Base-by-base conservation (phyloP, 805 yeast genomes). In the Kuraishia ogatae region DNA sequence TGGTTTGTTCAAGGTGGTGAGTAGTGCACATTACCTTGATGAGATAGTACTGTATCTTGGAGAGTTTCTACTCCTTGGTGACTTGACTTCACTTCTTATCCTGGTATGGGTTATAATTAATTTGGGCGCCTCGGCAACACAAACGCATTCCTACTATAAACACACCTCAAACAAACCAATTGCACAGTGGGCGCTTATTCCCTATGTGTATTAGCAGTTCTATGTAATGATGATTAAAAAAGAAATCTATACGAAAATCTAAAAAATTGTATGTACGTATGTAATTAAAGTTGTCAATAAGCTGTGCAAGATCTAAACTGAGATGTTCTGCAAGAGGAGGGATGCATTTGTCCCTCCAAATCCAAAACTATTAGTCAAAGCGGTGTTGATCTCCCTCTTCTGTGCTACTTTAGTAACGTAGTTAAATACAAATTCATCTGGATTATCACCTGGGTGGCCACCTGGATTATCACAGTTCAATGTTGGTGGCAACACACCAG, bases 271-370 rank as follows among this genome's bases (percentile, higher is more conserved):
- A 26, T 26, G 29, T 26, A 26, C 10, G 29, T 26, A 26, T 26
- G 29, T 26, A 26, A 26, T 10, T 5, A 26, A 26, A 26, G 5
- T 26, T 26, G 29, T 26, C 29, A 6, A 10, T 26, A 26, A 26
- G 10, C 29, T 26, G 10, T 26, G 29, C 5, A 26, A 10, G 10
- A 26, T 35, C 13, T 15, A 35, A 8, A 17, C 43, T 5, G 43
- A 51, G 43, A 58, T 65, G 39, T 70, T 74, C 35, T 73, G 72
- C 59, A 85, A 80, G 50, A 84, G 76, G 1, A 94, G 64, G 1
- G 96, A 79, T 6, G 96, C 85, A 68, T 94, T 94, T 4, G 96
- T 89, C 8, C 99, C 99, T 7, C 99, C 99, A 72, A 94, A 94
- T 0, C 99, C 99, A 71, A 96, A 93, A 62, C 97, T 89, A 64